These are phyloP conservation scores for Lactifluus volemus DNA, from an alignment of 768 basidiomycete genomes.

Conservation along the genomic window DNA sequence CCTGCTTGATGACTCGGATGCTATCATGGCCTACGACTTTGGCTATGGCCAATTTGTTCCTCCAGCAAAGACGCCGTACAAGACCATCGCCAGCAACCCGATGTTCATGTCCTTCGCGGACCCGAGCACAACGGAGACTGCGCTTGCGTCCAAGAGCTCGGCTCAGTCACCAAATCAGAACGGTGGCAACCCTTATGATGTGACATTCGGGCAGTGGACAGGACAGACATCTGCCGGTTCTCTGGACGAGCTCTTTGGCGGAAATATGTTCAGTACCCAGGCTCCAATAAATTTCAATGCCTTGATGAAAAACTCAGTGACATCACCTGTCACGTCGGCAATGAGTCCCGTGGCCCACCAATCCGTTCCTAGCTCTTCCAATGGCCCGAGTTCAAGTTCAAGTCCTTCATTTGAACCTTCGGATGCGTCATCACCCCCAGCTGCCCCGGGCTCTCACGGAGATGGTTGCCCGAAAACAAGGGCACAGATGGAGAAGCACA, in stretches of 20 bases:
- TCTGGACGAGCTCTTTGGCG: constrained; percentile 42
- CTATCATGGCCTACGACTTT: constrained; percentile 21
- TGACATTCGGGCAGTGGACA: constrained; percentile 32
- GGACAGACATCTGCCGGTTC: constrained; percentile 25
- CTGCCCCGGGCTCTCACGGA: constrained; percentile 13
- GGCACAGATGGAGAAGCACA: constrained; percentile 40
- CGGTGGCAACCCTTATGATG: constrained; percentile 33
- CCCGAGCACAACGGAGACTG: constrained; percentile 24
- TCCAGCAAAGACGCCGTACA: constrained; percentile 46
- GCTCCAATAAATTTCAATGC: constrained; percentile 15
- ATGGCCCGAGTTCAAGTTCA: constrained; percentile 17
- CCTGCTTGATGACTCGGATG: constrained; percentile 47
- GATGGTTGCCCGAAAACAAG: constrained; percentile 45
- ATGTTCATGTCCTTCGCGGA: constrained; percentile 75
- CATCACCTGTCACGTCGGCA: constrained; percentile 23
- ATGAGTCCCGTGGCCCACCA: constrained; percentile 54
- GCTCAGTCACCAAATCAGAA: constrained; percentile 4
- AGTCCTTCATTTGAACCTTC: constrained; percentile 20
- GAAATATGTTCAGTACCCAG: constrained; percentile 28
- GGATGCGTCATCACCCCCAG: constrained; percentile 17
- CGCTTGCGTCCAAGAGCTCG: constrained; percentile 12
- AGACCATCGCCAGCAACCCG: constrained; percentile 77
- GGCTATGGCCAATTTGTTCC: constrained; percentile 39
- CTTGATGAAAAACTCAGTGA: constrained; percentile 17
- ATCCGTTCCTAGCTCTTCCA: constrained; percentile 11